phyloP scores from a whole-genome alignment of 257 asterid genomes.

The Jaltomata sinuosa region DNA sequence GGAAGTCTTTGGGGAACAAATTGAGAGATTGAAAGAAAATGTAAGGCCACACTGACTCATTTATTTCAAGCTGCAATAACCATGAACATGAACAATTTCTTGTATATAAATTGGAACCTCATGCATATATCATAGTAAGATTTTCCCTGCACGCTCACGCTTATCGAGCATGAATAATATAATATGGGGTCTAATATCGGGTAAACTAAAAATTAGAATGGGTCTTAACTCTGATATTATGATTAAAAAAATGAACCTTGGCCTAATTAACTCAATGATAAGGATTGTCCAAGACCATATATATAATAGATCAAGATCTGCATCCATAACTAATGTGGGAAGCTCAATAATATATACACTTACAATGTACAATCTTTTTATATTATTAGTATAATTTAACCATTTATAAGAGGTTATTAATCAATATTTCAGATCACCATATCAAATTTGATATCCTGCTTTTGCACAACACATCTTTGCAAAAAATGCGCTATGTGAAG shows the following conservation, averaged over 20 bases:
- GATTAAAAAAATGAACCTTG: not conserved
- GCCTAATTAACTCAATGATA: not conserved
- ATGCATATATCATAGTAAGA: not conserved
- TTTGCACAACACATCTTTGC: not conserved
- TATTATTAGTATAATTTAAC: not conserved
- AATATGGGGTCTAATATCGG: not conserved
- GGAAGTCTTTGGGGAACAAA: constrained; percentile 68
- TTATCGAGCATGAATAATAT: not conserved
- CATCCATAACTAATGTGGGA: too few relatives aligned
- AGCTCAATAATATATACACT: not conserved
- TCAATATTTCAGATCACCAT: not conserved
- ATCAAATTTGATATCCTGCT: not conserved
- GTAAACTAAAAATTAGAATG: not conserved
- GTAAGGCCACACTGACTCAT: constrained; percentile 13
- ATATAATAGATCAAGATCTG: not conserved
- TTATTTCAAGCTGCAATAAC: not conserved
- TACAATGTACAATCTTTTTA: not conserved
- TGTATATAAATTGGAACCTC: not conserved
- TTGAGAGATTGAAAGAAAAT: constrained; percentile 59
- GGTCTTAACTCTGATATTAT: not conserved
- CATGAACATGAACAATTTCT: not conserved
- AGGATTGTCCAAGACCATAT: not conserved
- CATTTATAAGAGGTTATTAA: not conserved
- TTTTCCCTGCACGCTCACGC: not conserved
- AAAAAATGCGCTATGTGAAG: not conserved